A percentile compares a stretch with the other conserved stretches of the same genome.
Conservation (phyloP, 331 rosid species). For the Acacia concinna region DNA sequence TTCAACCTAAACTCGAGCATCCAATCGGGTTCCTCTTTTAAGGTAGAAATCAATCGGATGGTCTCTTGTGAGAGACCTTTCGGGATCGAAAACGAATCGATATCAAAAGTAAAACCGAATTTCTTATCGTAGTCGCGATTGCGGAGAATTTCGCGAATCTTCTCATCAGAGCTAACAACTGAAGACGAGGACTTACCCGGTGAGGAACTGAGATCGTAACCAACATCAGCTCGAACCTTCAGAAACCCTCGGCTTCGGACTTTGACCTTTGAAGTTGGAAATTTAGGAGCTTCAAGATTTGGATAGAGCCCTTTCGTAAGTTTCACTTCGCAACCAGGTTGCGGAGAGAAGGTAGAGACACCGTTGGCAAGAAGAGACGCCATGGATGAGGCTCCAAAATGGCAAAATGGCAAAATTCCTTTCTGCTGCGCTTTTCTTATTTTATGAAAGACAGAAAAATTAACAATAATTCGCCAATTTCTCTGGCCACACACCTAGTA, state of each 20-base stretch:
- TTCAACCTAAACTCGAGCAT: constrained; percentile 77
- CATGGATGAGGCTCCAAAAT: constrained; percentile 57
- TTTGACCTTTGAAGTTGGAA: constrained; percentile 27
- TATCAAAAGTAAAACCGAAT: constrained; percentile 65
- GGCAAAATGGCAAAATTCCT: not conserved
- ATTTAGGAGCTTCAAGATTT: constrained; percentile 29
- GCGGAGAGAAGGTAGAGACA: constrained; percentile 56
- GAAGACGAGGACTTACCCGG: constrained; percentile 40
- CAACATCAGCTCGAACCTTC: constrained; percentile 64
- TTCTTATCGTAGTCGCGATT: constrained; percentile 78
- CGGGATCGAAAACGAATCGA: constrained; percentile 79
- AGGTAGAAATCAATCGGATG: constrained; percentile 53
- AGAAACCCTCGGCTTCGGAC: constrained; percentile 30
- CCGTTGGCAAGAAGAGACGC: constrained; percentile 67
- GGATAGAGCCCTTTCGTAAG: constrained; percentile 34
- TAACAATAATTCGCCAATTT: not conserved
- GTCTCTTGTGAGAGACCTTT: constrained; percentile 76
- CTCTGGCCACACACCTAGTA: constrained; percentile 28
- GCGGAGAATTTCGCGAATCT: constrained; percentile 75
- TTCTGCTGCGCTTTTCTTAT: not conserved
- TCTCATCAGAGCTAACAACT: constrained; percentile 46
- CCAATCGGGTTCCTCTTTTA: constrained; percentile 83
- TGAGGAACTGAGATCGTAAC: constrained; percentile 34
- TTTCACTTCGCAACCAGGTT: constrained; percentile 44
- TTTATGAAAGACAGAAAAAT: not conserved